phyloP scores from a whole-genome alignment of 495 filamentous ascomycete genomes.

The Hypoxylon perforatum region DNA sequence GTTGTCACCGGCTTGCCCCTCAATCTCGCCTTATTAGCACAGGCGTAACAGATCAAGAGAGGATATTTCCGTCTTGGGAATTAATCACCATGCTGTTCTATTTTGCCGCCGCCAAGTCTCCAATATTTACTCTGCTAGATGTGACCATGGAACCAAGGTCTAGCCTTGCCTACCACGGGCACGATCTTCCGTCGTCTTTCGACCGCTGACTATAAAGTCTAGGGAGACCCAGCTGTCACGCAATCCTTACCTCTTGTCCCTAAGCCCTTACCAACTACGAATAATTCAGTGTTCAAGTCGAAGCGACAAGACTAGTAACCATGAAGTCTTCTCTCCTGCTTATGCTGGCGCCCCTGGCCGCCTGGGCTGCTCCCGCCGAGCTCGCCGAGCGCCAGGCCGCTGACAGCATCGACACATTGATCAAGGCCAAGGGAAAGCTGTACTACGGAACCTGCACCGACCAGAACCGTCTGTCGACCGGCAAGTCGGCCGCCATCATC shows the following conservation, averaged over 20 bases:
- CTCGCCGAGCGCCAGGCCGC: slow-evolving; percentile 52
- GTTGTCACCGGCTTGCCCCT: slow-evolving; percentile 32
- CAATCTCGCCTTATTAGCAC: slow-evolving; percentile 24
- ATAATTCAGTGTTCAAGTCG: background rate
- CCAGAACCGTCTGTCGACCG: slow-evolving; percentile 61
- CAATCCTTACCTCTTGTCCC: slow-evolving; percentile 10
- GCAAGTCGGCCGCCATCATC: slow-evolving; percentile 65
- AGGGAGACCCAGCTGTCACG: slow-evolving; percentile 5
- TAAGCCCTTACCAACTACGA: slow-evolving; percentile 8
- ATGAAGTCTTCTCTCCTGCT: slow-evolving; percentile 56
- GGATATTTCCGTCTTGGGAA: slow-evolving; percentile 37
- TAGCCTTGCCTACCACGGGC: slow-evolving; percentile 29
- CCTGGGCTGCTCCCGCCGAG: slow-evolving; percentile 46
- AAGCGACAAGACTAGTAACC: slow-evolving; percentile 30
- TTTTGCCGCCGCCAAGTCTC: slow-evolving; percentile 37
- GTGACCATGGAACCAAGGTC: slow-evolving; percentile 27
- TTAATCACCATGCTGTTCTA: slow-evolving; percentile 29
- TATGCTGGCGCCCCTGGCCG: slow-evolving; percentile 49
- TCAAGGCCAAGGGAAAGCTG: slow-evolving; percentile 70
- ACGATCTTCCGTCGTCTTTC: slow-evolving; percentile 27
- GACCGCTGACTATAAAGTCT: slow-evolving; percentile 32
- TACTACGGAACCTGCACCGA: slow-evolving; percentile 70
- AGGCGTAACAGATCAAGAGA: slow-evolving; percentile 15
- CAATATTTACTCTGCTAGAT: slow-evolving; percentile 19
- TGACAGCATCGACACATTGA: slow-evolving; percentile 62